Conservation (phyloP, 768 basidiomycete genomes). For the Kwoniella sp. region DNA sequence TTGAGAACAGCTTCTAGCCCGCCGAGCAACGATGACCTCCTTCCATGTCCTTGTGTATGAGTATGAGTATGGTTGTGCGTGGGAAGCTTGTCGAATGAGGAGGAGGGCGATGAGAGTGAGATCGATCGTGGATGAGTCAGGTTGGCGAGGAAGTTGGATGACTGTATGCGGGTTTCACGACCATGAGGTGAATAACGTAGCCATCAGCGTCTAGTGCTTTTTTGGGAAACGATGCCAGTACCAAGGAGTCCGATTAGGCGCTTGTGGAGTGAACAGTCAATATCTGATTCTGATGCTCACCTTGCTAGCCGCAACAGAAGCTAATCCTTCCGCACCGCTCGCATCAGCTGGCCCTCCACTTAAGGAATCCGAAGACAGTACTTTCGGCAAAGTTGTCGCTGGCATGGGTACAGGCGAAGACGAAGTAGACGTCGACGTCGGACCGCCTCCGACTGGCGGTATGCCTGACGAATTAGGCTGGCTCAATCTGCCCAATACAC, state of each 20-base stretch:
- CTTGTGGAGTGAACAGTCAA: neutral
- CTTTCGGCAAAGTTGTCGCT: slow-evolving; percentile 57
- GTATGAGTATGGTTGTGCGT: neutral
- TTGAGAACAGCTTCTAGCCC: slow-evolving; percentile 14
- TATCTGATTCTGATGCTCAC: slow-evolving; percentile 20
- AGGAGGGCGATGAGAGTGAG: slow-evolving; percentile 28
- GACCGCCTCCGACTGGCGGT: slow-evolving; percentile 18
- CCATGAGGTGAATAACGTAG: no score
- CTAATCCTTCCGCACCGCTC: slow-evolving; percentile 47
- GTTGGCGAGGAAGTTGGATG: slow-evolving; percentile 33
- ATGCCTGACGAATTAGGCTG: slow-evolving; percentile 22
- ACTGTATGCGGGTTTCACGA: slow-evolving; percentile 8
- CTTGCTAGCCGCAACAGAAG: slow-evolving; percentile 14
- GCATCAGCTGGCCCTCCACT: slow-evolving; percentile 58
- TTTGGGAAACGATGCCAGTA: no score
- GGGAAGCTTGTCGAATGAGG: neutral
- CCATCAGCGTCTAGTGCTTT: no score
- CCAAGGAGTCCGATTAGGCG: no score
- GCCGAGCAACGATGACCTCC: slow-evolving; percentile 15
- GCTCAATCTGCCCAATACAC: slow-evolving; percentile 53
- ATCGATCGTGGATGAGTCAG: slow-evolving; percentile 21
- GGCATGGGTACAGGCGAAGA: slow-evolving; percentile 63
- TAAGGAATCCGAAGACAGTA: neutral
- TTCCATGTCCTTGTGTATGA: slow-evolving; percentile 8
- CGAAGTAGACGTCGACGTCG: slow-evolving; percentile 60